Evolutionary conservation across 2,329 filamentous ascomycete genomes (phyloP).

Genomic region (Colletotrichum cereale): DNA sequence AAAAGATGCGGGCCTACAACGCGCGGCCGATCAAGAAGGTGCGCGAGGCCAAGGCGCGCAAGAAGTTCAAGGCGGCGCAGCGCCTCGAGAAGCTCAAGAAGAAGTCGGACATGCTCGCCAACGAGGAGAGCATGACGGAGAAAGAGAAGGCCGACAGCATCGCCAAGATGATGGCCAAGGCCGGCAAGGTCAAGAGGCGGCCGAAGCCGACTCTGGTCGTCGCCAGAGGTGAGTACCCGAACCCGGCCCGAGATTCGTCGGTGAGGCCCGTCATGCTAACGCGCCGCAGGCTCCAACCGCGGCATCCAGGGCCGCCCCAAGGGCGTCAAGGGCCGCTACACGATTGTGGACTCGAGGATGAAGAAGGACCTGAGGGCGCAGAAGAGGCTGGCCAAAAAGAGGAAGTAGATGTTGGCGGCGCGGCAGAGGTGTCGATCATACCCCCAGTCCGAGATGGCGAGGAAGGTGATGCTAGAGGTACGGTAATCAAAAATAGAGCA

Average conservation of each 20-base stretch:
- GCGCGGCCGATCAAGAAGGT: slow-evolving; percentile 99
- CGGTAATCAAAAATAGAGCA: slow-evolving; percentile 35
- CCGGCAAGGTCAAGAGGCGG: slow-evolving; percentile 87
- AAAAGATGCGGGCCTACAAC: slow-evolving; percentile 92
- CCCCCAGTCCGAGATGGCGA: slow-evolving; percentile 23
- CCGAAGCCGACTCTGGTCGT: slow-evolving; percentile 89
- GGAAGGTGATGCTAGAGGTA: slow-evolving; percentile 17
- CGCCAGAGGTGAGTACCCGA: slow-evolving; percentile 70
- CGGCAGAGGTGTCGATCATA: slow-evolving; percentile 19
- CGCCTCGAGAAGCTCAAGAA: slow-evolving; percentile 94
- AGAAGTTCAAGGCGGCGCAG: slow-evolving; percentile 96
- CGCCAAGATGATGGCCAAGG: slow-evolving; percentile 82
- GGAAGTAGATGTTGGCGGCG: slow-evolving; percentile 57
- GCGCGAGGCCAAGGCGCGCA: slow-evolving; percentile 92
- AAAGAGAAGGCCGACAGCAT: slow-evolving; percentile 95
- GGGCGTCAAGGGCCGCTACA: slow-evolving; percentile 95
- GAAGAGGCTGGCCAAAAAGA: slow-evolving; percentile 83
- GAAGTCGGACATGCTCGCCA: slow-evolving; percentile 91
- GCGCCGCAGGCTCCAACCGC: slow-evolving; percentile 68
- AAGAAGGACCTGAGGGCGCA: slow-evolving; percentile 95
- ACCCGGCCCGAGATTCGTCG: neutral
- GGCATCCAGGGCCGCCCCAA: slow-evolving; percentile 88
- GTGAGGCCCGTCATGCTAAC: slow-evolving; percentile 16
- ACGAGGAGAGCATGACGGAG: slow-evolving; percentile 93
- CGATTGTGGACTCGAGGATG: slow-evolving; percentile 94